Evolutionary conservation across 768 basidiomycete genomes (phyloP).

Genomic region (Collybia mongolica): DNA sequence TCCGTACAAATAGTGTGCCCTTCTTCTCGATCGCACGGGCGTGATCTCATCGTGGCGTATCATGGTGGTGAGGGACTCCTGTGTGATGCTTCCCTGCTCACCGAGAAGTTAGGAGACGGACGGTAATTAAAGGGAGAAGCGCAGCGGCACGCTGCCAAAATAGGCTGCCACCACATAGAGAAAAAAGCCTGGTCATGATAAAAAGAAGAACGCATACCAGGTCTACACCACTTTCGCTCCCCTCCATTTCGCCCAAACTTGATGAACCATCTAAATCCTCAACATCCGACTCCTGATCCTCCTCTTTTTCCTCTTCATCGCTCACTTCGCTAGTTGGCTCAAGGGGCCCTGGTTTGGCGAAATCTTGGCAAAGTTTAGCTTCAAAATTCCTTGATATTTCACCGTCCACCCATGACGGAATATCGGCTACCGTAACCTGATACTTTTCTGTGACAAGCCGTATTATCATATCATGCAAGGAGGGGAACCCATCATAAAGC

Average conservation of each 20-base stretch:
- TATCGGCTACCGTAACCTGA: constrained; percentile 48
- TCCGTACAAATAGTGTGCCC: constrained; percentile 48
- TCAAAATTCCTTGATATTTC: constrained; percentile 41
- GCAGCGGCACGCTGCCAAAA: not conserved
- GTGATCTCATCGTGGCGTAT: constrained; percentile 71
- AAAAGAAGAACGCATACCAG: constrained; percentile 12
- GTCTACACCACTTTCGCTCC: constrained; percentile 1
- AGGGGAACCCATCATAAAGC: constrained; percentile 47
- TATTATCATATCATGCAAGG: constrained; percentile 40
- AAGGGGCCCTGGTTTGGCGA: constrained; percentile 26
- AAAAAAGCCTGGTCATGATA: not conserved
- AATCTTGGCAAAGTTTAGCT: constrained; percentile 57
- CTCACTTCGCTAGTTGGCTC: not conserved
- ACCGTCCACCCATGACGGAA: constrained; percentile 54
- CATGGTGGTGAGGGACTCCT: constrained; percentile 72
- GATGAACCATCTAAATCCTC: not conserved
- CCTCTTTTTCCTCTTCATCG: not conserved
- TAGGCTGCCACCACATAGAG: not conserved
- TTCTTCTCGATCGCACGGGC: constrained; percentile 55
- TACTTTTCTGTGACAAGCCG: constrained; percentile 49
- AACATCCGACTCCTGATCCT: not conserved
- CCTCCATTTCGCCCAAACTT: not conserved
- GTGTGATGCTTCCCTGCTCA: constrained; percentile 62
- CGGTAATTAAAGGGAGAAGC: constrained; percentile 4
- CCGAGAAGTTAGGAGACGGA: constrained; percentile 2